A percentile compares a stretch with the other conserved stretches of the same genome.
These are phyloP conservation scores for Fagopyrum homotropicum DNA, from an alignment of 148 eudicot species.

Conservation along the genomic window DNA sequence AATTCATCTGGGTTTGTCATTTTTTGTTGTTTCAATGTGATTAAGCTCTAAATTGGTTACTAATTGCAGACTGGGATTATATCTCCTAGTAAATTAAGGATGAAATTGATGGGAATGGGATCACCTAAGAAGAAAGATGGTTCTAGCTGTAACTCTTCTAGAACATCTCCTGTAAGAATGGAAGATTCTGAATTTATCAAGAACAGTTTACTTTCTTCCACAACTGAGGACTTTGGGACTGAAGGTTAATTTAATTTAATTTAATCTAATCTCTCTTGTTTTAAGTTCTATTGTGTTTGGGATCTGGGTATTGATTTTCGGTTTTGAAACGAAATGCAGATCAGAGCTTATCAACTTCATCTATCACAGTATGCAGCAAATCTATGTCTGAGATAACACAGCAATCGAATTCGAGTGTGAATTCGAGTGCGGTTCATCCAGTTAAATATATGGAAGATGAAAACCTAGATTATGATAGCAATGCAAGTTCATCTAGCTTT, in stretches of 20 bases:
- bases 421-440: conserved; percentile 79
- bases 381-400: conserved; percentile 12
- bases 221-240: conserved; percentile 41
- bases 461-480: conserved; percentile 89
- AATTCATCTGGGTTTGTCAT: conserved; percentile 19
- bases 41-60: neutral
- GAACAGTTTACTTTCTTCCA: conserved; percentile 55
- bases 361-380: conserved; percentile 25
- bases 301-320: conserved; percentile 13
- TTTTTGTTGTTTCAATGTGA: neutral
- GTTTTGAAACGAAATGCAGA: conserved; percentile 24
- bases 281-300: neutral
- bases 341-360: conserved; percentile 31
- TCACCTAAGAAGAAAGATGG: conserved; percentile 58
- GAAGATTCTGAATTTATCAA: conserved; percentile 57
- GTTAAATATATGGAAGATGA: conserved; percentile 63
- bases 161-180: conserved; percentile 72
- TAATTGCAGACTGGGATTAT: conserved; percentile 53
- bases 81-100: conserved; percentile 91
- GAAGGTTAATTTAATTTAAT: conserved; percentile 31
- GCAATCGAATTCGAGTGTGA: conserved; percentile 30
- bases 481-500: conserved; percentile 92
- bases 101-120: conserved; percentile 82
- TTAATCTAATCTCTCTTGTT: neutral
- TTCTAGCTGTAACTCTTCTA: conserved; percentile 64